Evolutionary conservation across 2,329 filamentous ascomycete genomes (phyloP).

Genomic region (Talaromyces sp.): DNA sequence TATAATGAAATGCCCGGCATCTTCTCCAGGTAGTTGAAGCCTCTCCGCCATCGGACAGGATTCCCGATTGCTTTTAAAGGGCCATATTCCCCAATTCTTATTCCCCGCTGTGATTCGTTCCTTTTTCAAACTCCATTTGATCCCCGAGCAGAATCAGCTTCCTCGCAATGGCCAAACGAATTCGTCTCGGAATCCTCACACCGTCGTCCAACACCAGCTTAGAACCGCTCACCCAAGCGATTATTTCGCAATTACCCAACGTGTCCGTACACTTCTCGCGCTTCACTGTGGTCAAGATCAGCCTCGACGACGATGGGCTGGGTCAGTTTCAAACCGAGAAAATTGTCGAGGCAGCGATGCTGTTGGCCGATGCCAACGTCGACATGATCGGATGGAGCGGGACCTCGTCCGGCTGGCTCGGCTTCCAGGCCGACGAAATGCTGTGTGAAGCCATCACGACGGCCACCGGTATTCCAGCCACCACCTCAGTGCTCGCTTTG

Average conservation of each 20-base stretch:
- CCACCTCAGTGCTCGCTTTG: conserved; percentile 6
- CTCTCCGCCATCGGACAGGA: background rate
- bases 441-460: conserved; percentile 4
- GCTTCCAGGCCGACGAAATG: conserved; percentile 5
- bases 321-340: conserved; percentile 6
- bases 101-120: background rate
- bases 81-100: background rate
- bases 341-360: conserved; percentile 3
- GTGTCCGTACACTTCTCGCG: conserved; percentile 8
- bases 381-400: conserved; percentile 10
- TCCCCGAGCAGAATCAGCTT: background rate
- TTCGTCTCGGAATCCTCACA: conserved; percentile 9
- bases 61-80: background rate
- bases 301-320: conserved; percentile 2
- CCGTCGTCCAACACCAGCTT: conserved; percentile 9
- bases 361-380: conserved; percentile 5
- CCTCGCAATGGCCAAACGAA: conserved; percentile 1
- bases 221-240: conserved; percentile 6
- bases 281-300: conserved; percentile 9
- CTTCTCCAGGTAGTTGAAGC: background rate
- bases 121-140: background rate
- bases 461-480: conserved; percentile 6
- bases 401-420: conserved; percentile 8
- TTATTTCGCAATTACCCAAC: conserved; percentile 5
- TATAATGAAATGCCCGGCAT: background rate